Base-by-base conservation (phyloP, 371 early-diverging fungal species). In the Lichtheimia corymbifera region DNA sequence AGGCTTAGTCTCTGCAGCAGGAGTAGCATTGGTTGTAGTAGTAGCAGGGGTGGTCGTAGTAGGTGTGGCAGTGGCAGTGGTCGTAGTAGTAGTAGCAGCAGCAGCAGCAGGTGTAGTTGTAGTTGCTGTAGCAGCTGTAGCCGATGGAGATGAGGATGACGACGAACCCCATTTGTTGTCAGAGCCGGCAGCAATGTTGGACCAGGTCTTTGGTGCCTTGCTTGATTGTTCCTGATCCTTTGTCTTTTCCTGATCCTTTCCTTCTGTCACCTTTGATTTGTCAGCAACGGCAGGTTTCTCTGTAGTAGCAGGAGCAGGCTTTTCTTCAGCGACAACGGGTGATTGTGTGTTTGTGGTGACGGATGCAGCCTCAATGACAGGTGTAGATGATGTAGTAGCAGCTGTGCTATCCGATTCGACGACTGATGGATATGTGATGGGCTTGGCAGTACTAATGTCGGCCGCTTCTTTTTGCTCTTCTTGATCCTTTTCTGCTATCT, bases 161-260 rank as follows among this genome's bases (percentile, higher is more conserved):
- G 64, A 50, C 24, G 35, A 51, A 22, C 22, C 22, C 42, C 44
- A 52, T 22, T 53, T 42, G 53, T 43, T 45, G 52, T 49, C 50
- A 28, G 25, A n/a, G 50, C 43, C 64, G 15, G 80, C 77, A 13
- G 80, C 79, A 15, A 80, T 54, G 40, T 74, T 74, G 40, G 84
- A 81, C 84, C 84, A 83, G 35, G 80, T 82, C 66, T 76, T 79
- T 20, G 74, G 66, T n/a, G 64, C 61, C 45, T 35, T 35, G 35
- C 35, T 35, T 11, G 35, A 35, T 35, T 35, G 35, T 35, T 52
- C 22, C 22, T 67, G 57, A 44, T 68, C 22, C 53, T 41, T 41
- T 15, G 50, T 55, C 22, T 49, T 43, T 28, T 43, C 51, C 25
- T 61, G 35, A 35, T 35, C 35, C 35, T 53, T 5, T 40, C 30